These are phyloP conservation scores for Mycena indigotica DNA, from an alignment of 768 basidiomycete species.

Conservation along the genomic window DNA sequence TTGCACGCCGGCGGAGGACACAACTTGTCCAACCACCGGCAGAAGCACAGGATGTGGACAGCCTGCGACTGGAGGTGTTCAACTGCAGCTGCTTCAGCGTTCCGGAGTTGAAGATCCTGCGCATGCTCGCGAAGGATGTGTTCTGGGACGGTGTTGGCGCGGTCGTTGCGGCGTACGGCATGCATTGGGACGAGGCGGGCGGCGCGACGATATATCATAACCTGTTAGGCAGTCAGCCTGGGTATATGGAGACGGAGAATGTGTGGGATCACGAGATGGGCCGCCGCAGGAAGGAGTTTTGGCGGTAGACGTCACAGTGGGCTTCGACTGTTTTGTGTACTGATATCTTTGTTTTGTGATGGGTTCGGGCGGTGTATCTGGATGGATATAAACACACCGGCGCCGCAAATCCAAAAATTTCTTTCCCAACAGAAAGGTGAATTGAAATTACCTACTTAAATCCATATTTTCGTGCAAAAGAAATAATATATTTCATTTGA, in stretches of 20 bases:
- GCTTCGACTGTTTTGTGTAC: no score
- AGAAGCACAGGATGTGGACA: no score
- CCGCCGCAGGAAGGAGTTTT: neutral
- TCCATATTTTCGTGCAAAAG: no score
- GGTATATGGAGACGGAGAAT: slow-evolving; percentile 9
- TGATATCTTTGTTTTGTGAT: no score
- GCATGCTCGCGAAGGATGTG: slow-evolving; percentile 5
- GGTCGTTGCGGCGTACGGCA: neutral
- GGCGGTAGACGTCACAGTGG: no score
- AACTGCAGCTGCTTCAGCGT: slow-evolving; percentile 2
- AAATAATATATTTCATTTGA: no score
- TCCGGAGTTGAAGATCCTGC: slow-evolving; percentile 10
- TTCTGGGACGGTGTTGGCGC: slow-evolving; percentile 8
- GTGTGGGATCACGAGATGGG: neutral
- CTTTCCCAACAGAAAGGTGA: no score
- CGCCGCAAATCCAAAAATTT: no score
- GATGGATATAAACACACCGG: no score
- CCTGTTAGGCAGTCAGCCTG: neutral
- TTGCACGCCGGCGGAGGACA: neutral
- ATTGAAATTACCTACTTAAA: no score
- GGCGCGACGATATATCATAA: slow-evolving; percentile 13
- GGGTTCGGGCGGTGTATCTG: no score
- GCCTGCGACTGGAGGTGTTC: slow-evolving; percentile 1
- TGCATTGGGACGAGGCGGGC: slow-evolving; percentile 10
- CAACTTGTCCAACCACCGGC: no score